Conservation (phyloP, 2,329 filamentous ascomycete genomes). For the Penicillium janthinellum region DNA sequence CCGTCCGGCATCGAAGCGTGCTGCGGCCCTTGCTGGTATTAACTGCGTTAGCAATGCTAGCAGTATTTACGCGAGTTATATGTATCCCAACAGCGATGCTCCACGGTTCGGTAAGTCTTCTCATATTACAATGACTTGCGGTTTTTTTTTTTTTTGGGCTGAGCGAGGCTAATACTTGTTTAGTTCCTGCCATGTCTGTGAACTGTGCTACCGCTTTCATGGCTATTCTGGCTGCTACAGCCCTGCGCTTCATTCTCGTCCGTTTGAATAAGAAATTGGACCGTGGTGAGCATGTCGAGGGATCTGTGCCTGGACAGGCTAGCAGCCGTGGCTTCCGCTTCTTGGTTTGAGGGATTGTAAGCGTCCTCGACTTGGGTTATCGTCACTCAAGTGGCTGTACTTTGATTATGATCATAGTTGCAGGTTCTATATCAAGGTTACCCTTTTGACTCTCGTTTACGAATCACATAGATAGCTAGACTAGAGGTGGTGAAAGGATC, state of each 20-base stretch:
- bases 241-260: conserved; percentile 64
- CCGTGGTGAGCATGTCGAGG: conserved; percentile 59
- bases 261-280: conserved; percentile 71
- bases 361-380: background rate
- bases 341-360: conserved; percentile 49
- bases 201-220: conserved; percentile 67
- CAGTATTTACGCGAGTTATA: conserved; percentile 70
- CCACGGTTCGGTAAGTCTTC: conserved; percentile 40
- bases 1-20: conserved; percentile 73
- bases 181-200: conserved; percentile 64
- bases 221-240: conserved; percentile 64
- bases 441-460: background rate
- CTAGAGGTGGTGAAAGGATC: background rate
- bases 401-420: background rate
- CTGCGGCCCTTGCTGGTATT: conserved; percentile 72
- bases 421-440: background rate
- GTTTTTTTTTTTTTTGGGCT: no score
- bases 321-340: conserved; percentile 67
- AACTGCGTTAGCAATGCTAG: conserved; percentile 71
- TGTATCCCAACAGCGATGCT: conserved; percentile 59
- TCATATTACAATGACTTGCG: no score
- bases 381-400: background rate
- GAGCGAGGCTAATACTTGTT: conserved; percentile 3
- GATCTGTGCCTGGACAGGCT: conserved; percentile 58
- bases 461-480: background rate